Evolutionary conservation across 1,284 basidiomycete species (phyloP), one percentile per base, ranked within the genome.

Genomic region (Trichosporon coremiiforme): DNA sequence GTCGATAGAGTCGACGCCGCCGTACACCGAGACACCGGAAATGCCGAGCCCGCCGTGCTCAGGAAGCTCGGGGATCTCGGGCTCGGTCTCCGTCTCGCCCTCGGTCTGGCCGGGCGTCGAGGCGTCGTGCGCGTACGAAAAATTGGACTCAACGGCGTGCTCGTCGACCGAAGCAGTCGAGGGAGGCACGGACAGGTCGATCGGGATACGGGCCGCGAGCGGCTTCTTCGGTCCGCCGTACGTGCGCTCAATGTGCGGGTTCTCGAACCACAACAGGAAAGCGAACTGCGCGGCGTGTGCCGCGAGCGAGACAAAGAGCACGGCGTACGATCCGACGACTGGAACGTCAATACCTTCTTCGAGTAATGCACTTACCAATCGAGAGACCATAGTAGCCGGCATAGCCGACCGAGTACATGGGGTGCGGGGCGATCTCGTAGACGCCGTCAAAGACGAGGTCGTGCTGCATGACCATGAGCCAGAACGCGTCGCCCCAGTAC

Each of bases 401-500:
- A 77, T 97, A 97, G 2, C 94, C 96, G 72, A 98, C 94, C 31
- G 79, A 80, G 72, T 83, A 84, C 85, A 86, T 86, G 10, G 85
- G 85, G 75, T 86, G 85, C 6, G 85, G 85, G 0, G 85, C 85
- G 55, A 85, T 82, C 74, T 98, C 95, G 78, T 98, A 98, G 8
- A 99, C 96, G 8, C 97, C 97, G 80, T 99, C 95, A 80, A 99
- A 99, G 4, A 98, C 91, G 25, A 99, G 87, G 65, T 90, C 91
- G 65, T 85, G 80, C 76, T 88, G 85, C 72, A 87, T 84, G 69
- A 86, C 85, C 70, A 83, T 80, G 69, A 85, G 77, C 87, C 98
- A 99, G 86, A 99, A 99, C 65, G 92, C 92, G 79, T 99, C 96
- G 20, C 96, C 96, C 96, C 96, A 98, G 84, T 99, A 99, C 94